Conservation (phyloP, 495 filamentous ascomycete genomes). For the Trypethelium eluteriae region DNA sequence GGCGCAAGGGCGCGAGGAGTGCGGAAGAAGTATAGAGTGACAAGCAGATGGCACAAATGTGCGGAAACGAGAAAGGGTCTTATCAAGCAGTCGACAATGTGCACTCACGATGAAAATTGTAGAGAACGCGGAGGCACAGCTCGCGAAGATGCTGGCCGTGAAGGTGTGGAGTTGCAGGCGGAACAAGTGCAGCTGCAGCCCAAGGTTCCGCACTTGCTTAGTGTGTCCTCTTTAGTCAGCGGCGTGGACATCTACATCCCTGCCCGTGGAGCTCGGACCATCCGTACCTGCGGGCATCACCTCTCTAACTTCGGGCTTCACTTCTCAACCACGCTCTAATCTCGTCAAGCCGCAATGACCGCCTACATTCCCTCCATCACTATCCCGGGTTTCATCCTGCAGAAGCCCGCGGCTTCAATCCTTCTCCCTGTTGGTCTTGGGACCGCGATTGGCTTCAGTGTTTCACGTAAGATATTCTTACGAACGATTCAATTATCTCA, state of each 20-base stretch:
- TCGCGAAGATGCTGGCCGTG: not conserved
- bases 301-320: too few species aligned
- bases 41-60: slow-evolving; percentile 1
- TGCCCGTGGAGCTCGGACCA: too few species aligned
- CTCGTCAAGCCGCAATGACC: slow-evolving; percentile 47
- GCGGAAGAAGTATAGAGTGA: not conserved
- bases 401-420: slow-evolving; percentile 56
- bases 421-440: slow-evolving; percentile 61
- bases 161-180: not conserved
- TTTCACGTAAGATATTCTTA: slow-evolving; percentile 48
- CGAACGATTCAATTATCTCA: not conserved
- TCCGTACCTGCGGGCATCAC: too few species aligned
- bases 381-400: slow-evolving; percentile 56
- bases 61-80: not conserved
- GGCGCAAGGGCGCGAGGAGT: not conserved
- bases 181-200: not conserved
- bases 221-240: not conserved
- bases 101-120: not conserved
- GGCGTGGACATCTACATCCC: too few species aligned
- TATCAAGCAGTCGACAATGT: slow-evolving; percentile 1
- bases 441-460: slow-evolving; percentile 32
- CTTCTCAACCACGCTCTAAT: too few species aligned
- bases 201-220: not conserved
- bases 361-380: slow-evolving; percentile 52
- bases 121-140: slow-evolving; percentile 2